Conservation (phyloP, 2,329 filamentous ascomycete genomes). For the Helminthosporium solani region DNA sequence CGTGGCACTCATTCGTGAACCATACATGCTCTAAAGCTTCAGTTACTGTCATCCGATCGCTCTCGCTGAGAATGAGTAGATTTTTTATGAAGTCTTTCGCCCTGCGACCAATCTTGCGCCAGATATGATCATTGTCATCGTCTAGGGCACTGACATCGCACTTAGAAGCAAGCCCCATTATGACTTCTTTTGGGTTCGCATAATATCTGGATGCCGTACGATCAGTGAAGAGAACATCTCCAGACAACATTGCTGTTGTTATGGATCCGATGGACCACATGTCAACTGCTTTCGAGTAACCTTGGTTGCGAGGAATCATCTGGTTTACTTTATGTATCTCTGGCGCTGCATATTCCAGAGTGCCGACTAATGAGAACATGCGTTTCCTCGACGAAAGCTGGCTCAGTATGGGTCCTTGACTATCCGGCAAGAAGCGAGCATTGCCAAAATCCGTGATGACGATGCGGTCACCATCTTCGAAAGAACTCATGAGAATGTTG, state of each 20-base stretch:
- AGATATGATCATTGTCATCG: slow-evolving; percentile 36
- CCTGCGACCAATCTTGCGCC: slow-evolving; percentile 45
- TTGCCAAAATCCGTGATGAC: slow-evolving; percentile 64
- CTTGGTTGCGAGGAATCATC: slow-evolving; percentile 28
- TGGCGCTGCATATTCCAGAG: slow-evolving; percentile 59
- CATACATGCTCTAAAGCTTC: slow-evolving; percentile 57
- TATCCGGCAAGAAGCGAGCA: slow-evolving; percentile 45
- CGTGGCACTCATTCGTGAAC: slow-evolving; percentile 56
- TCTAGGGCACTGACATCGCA: slow-evolving; percentile 51
- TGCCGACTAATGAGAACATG: slow-evolving; percentile 59
- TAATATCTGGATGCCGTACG: slow-evolving; percentile 32
- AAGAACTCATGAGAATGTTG: slow-evolving; percentile 61
- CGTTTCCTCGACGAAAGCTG: slow-evolving; percentile 27
- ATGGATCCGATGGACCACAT: slow-evolving; percentile 64
- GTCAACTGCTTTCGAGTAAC: slow-evolving; percentile 61
- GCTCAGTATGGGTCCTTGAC: slow-evolving; percentile 2
- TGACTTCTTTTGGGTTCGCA: slow-evolving; percentile 24
- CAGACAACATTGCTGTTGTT: slow-evolving; percentile 53
- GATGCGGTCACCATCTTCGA: slow-evolving; percentile 52
- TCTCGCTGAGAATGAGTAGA: slow-evolving; percentile 54
- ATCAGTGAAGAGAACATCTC: slow-evolving; percentile 50
- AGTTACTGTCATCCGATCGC: slow-evolving; percentile 53
- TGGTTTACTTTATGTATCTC: slow-evolving; percentile 41
- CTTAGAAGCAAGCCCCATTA: slow-evolving; percentile 37
- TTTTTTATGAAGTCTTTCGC: slow-evolving; percentile 56